Base-by-base conservation (phyloP, 345 rosid species). In the Lumnitzera racemosa region DNA sequence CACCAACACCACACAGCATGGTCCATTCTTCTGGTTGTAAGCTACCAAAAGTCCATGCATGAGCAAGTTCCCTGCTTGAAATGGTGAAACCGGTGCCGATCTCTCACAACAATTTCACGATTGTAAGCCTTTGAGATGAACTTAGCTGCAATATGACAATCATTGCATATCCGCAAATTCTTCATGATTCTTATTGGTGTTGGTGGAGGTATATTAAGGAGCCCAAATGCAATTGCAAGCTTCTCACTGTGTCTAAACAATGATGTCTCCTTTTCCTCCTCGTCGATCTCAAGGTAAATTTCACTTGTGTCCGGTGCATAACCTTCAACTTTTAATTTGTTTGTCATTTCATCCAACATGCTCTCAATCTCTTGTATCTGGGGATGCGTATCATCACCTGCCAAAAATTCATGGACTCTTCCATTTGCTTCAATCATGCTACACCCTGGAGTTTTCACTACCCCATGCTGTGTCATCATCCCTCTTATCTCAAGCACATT, bases 351-450 rank as follows among this genome's bases (percentile, higher is more conserved):
- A 56, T 74, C 79, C 47, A 78, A 27, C 79, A 68, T 74, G 20
- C 53, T 14, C 48, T 69, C 79, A 17, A 78, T 78, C 23, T 68
- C 74, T 17, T 60, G 63, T 47, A 66, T 67, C 50, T 52, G 69
- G 1, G 74, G 72, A 53, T 74, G 82, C 17, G 74, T 61, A 15
- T 48, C 72, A 65, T 74, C 82, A 24, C 79, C 79, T 24, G 76
- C 75, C 10, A 75, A 63, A 50, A 78, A 78, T 52, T 75, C 83
- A 53, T 72, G 80, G 31, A 72, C 72, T 43, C 11, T 64, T 58
- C 83, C 80, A 64, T 79, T 68, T 17, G 60, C 74, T 59, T 75
- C 71, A 63, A 78, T 76, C 77, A 74, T 71, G 74, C 81, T 81
- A 47, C 79, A 76, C 24, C 81, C 83, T 2, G 86, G 83, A 51